Conservation (phyloP, 2,329 filamentous ascomycete genomes). For the Fusarium illudens region DNA sequence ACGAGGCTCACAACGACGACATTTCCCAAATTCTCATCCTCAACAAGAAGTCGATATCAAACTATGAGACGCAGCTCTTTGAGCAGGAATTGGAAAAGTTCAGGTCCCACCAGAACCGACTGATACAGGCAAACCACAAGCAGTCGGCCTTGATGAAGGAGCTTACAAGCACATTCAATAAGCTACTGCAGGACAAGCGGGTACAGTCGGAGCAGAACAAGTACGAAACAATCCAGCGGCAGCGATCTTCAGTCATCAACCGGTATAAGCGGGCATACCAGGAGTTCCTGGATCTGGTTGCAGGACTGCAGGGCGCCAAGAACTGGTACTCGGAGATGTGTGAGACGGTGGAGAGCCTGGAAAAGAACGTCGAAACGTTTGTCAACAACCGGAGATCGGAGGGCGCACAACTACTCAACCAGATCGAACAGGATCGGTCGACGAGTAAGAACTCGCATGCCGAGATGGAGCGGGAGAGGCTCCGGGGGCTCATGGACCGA, state of each 20-base stretch:
- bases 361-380: conserved; percentile 97
- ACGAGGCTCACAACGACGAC: conserved; percentile 90
- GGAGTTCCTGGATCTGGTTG: conserved; percentile 88
- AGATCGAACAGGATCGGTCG: conserved; percentile 83
- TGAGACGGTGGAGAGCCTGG: conserved; percentile 88
- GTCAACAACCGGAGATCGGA: conserved; percentile 94
- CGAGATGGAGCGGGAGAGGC: conserved; percentile 85
- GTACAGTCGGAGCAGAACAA: conserved; percentile 94
- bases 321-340: conserved; percentile 96
- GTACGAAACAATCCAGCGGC: conserved; percentile 87
- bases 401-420: conserved; percentile 85
- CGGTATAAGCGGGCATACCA: conserved; percentile 93
- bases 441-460: conserved; percentile 68
- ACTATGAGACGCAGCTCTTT: conserved; percentile 91
- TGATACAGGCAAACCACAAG: conserved; percentile 94
- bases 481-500: conserved; percentile 91
- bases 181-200: conserved; percentile 89
- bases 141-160: conserved; percentile 95
- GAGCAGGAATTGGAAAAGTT: conserved; percentile 98
- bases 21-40: conserved; percentile 97
- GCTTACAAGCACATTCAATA: conserved; percentile 85
- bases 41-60: conserved; percentile 96
- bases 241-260: conserved; percentile 80
- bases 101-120: conserved; percentile 86
- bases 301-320: conserved; percentile 86